Evolutionary conservation across 139 green algal species (phyloP).

Genomic region (Trebouxia sp.): DNA sequence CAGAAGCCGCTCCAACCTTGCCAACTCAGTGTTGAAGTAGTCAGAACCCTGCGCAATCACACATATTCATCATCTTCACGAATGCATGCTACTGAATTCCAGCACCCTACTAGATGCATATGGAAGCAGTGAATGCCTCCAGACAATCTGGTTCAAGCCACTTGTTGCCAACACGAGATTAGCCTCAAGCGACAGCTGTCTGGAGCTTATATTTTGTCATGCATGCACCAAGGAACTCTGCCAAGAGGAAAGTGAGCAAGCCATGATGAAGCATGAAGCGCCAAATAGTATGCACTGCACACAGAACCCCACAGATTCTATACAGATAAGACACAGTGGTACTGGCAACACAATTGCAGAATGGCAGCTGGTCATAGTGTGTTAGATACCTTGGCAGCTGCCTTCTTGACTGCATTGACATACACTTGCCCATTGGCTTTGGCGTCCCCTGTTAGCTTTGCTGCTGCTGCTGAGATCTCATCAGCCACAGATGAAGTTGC

Average conservation of each 20-base stretch:
- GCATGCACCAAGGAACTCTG: no score
- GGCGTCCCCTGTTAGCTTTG: conserved; percentile 20
- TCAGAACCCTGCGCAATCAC: conserved; percentile 48
- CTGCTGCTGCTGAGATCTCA: conserved; percentile 21
- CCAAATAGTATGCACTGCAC: no score
- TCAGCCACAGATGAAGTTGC: conserved; percentile 36
- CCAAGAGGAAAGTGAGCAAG: no score
- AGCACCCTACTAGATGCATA: not conserved
- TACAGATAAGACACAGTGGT: no score
- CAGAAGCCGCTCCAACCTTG: conserved; percentile 73
- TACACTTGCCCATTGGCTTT: conserved; percentile 71
- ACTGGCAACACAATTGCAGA: not conserved
- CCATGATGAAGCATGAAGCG: no score
- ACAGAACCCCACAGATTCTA: no score
- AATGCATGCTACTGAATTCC: not conserved
- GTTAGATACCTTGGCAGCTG: conserved; percentile 66
- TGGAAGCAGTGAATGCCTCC: no score
- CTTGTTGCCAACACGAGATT: no score
- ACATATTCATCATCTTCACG: no score
- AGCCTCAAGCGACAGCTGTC: no score
- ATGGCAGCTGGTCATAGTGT: not conserved
- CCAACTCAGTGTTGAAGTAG: conserved; percentile 73
- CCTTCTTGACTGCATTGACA: conserved; percentile 68
- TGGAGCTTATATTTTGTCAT: no score
- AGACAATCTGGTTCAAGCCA: no score